Conservation (phyloP, 768 basidiomycete species). For the Cytidiella melzeri region DNA sequence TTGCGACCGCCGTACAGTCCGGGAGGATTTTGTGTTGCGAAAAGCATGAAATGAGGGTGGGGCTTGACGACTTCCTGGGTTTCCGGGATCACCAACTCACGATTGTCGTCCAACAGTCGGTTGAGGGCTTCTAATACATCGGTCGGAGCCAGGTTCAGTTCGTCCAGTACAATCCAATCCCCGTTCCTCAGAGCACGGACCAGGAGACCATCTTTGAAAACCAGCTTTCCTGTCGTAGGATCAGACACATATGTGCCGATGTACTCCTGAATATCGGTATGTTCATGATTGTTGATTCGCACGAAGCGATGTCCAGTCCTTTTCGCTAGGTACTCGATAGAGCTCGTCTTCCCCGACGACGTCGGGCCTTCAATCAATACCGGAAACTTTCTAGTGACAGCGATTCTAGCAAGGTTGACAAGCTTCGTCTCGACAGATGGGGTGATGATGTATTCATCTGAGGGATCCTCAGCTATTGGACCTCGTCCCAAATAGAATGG, state of each 20-base stretch:
- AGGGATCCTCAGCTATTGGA: conserved; percentile 50
- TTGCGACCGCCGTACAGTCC: conserved; percentile 95
- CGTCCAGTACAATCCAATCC: conserved; percentile 97
- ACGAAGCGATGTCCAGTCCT: conserved; percentile 93
- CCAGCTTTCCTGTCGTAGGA: conserved; percentile 84
- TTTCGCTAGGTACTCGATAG: conserved; percentile 90
- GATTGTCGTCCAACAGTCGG: conserved; percentile 93
- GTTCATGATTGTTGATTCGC: conserved; percentile 99
- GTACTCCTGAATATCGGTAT: conserved; percentile 99
- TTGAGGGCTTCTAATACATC: conserved; percentile 98
- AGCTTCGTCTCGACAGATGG: conserved; percentile 93
- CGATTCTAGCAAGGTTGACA: conserved; percentile 89
- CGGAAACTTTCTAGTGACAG: conserved; percentile 83
- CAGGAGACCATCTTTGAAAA: conserved; percentile 91
- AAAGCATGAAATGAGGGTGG: conserved; percentile 95
- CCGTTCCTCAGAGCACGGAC: conserved; percentile 88
- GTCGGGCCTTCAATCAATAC: conserved; percentile 98
- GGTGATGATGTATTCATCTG: conserved; percentile 88
- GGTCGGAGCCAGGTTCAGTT: conserved; percentile 94
- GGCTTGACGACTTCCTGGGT: conserved; percentile 92
- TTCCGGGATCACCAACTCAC: conserved; percentile 92
- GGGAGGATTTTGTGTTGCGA: conserved; percentile 97
- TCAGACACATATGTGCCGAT: conserved; percentile 95
- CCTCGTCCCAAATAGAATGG: conserved; percentile 89
- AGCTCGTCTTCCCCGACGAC: conserved; percentile 95